Conservation (phyloP, 345 rosid genomes). For the Eucalyptus pauciflora region DNA sequence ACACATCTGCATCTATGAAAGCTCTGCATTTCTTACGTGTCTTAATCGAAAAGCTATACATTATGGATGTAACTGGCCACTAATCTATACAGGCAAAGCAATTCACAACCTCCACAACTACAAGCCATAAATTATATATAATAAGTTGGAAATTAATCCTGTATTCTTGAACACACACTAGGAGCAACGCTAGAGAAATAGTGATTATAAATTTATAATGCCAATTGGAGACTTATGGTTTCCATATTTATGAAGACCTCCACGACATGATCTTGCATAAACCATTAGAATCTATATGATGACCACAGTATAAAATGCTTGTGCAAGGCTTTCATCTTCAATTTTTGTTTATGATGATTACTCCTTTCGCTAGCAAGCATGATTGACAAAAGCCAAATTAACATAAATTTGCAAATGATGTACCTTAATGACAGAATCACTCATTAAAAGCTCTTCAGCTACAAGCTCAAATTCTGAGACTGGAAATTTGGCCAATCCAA, state of each 20-base stretch:
- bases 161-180: not conserved
- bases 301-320: not conserved
- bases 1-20: not conserved
- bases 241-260: not conserved
- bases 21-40: not conserved
- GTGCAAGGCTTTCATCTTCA: not conserved
- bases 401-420: constrained; percentile 3
- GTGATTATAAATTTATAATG: not conserved
- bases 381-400: not conserved
- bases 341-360: not conserved
- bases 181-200: not conserved
- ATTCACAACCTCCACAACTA: not conserved
- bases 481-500: constrained; percentile 78
- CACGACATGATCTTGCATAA: not conserved
- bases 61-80: not conserved
- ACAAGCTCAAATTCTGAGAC: constrained; percentile 97
- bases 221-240: not conserved
- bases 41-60: not conserved
- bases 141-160: not conserved
- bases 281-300: not conserved
- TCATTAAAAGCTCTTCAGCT: constrained; percentile 97
- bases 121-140: not conserved
- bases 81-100: not conserved
- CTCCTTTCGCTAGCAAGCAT: not conserved
- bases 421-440: constrained; percentile 91